Evolutionary conservation across 2,329 filamentous ascomycete species (phyloP).

Genomic region (Cytospora mali): DNA sequence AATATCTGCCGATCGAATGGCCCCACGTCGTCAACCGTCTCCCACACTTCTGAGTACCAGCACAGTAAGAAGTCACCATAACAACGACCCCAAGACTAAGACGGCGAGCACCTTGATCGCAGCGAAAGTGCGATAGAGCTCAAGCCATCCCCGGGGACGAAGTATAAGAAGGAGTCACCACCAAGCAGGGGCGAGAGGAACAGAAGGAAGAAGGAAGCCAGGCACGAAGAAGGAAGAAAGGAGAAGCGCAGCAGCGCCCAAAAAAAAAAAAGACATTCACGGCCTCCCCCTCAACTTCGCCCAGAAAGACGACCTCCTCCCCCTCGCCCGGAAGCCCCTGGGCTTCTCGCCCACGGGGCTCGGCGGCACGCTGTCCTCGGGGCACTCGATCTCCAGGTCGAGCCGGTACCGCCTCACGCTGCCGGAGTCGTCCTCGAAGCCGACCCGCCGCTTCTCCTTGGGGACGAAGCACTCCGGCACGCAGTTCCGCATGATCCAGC

Average conservation of each 20-base stretch:
- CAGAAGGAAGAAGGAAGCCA: too few species aligned
- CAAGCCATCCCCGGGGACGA: too few species aligned
- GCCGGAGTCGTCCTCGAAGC: conserved; percentile 64
- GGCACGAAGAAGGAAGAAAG: too few species aligned
- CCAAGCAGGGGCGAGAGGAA: not conserved
- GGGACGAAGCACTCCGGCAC: conserved; percentile 65
- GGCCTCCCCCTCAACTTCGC: conserved; percentile 18
- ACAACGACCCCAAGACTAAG: not conserved
- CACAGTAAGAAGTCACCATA: not conserved
- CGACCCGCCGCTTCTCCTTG: conserved; percentile 49
- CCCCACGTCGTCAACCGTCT: not conserved
- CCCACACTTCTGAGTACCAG: not conserved
- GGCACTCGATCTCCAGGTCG: conserved; percentile 49
- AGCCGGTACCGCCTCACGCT: conserved; percentile 66
- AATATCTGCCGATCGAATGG: not conserved
- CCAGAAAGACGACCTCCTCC: conserved; percentile 16
- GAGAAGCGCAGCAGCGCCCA: not conserved
- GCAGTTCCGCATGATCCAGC: conserved; percentile 60
- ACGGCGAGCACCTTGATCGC: not conserved
- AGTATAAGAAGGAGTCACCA: too few species aligned
- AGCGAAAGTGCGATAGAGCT: not conserved
- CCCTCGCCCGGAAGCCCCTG: conserved; percentile 22
- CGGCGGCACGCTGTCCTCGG: conserved; percentile 29
- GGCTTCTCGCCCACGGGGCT: conserved; percentile 26
- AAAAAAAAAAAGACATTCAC: not conserved